A percentile compares a stretch with the other conserved stretches of the same genome.
Conservation (phyloP, 2,329 filamentous ascomycete genomes). For the Colletotrichum nymphaeae region DNA sequence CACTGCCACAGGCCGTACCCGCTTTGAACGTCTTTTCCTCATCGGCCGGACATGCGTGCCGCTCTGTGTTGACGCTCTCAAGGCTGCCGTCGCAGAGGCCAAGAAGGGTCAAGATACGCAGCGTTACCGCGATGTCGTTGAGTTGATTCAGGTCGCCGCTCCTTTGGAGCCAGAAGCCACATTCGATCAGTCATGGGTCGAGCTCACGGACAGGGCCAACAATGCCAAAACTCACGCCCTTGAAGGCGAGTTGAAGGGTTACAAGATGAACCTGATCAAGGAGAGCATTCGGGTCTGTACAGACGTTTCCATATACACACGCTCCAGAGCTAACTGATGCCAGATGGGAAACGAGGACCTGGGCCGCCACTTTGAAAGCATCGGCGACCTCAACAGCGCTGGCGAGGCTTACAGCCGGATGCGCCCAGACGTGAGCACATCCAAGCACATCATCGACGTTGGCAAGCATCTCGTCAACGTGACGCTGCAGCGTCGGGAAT, state of each 20-base stretch:
- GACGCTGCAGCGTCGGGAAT: slow-evolving; percentile 81
- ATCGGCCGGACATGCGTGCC: slow-evolving; percentile 84
- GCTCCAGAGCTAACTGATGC: slow-evolving; percentile 21
- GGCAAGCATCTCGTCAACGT: slow-evolving; percentile 82
- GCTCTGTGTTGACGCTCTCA: slow-evolving; percentile 83
- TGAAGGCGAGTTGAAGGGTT: slow-evolving; percentile 86
- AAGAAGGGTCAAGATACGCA: slow-evolving; percentile 80
- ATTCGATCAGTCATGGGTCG: slow-evolving; percentile 81
- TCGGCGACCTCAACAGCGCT: slow-evolving; percentile 78
- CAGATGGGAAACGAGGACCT: slow-evolving; percentile 97
- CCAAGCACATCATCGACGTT: slow-evolving; percentile 86
- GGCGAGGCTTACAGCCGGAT: slow-evolving; percentile 85
- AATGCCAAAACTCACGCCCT: slow-evolving; percentile 78
- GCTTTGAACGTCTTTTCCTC: slow-evolving; percentile 81
- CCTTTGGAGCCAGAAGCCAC: slow-evolving; percentile 76
- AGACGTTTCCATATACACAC: not conserved
- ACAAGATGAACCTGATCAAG: slow-evolving; percentile 97
- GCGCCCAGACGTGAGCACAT: slow-evolving; percentile 88
- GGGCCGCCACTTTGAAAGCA: slow-evolving; percentile 83
- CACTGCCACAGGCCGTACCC: slow-evolving; percentile 74
- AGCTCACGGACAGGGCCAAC: slow-evolving; percentile 73
- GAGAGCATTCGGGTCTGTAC: slow-evolving; percentile 87
- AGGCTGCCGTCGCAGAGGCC: slow-evolving; percentile 79
- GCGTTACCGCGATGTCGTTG: slow-evolving; percentile 76
- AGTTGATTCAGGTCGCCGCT: slow-evolving; percentile 70